Percentiles rank a stretch among this genome's conserved stretches.
Conservation (phyloP, 2,329 filamentous ascomycete genomes). For the Hypoxylon sp. region DNA sequence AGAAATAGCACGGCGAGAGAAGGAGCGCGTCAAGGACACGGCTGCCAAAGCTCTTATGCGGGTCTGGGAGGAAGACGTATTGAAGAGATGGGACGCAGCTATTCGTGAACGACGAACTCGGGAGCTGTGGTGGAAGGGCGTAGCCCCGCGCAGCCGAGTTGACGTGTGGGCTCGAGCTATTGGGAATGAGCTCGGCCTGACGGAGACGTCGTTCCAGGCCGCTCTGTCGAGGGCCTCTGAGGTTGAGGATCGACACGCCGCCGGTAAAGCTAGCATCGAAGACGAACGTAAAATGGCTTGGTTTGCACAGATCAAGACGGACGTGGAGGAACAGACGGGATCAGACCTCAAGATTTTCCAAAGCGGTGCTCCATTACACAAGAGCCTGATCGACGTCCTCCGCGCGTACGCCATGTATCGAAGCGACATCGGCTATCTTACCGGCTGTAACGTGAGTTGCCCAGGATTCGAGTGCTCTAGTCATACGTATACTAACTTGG, state of each 20-base stretch:
- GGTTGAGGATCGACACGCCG: constrained; percentile 63
- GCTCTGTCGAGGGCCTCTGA: constrained; percentile 73
- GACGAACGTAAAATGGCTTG: constrained; percentile 65
- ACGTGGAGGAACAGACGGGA: constrained; percentile 71
- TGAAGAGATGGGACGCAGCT: constrained; percentile 79
- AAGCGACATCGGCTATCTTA: constrained; percentile 79
- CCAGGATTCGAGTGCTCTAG: background rate
- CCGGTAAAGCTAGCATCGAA: constrained; percentile 59
- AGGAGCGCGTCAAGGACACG: constrained; percentile 62
- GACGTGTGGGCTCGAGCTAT: constrained; percentile 75
- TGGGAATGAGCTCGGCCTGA: constrained; percentile 75
- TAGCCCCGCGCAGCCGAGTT: constrained; percentile 74
- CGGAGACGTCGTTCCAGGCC: constrained; percentile 71
- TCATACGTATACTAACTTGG: constrained; percentile 25
- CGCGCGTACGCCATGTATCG: constrained; percentile 84
- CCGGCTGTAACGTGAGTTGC: constrained; percentile 73
- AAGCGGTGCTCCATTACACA: constrained; percentile 69
- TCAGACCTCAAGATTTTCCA: constrained; percentile 78
- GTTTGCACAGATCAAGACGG: constrained; percentile 69
- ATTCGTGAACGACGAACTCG: constrained; percentile 72
- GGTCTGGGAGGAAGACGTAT: constrained; percentile 78
- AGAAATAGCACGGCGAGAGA: constrained; percentile 60
- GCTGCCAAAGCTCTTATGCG: constrained; percentile 62
- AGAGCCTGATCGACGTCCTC: constrained; percentile 73
- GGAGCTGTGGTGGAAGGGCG: constrained; percentile 83